These are phyloP conservation scores for Boletus subcaerulescens DNA, from an alignment of 768 basidiomycete species.

Conservation along the genomic window DNA sequence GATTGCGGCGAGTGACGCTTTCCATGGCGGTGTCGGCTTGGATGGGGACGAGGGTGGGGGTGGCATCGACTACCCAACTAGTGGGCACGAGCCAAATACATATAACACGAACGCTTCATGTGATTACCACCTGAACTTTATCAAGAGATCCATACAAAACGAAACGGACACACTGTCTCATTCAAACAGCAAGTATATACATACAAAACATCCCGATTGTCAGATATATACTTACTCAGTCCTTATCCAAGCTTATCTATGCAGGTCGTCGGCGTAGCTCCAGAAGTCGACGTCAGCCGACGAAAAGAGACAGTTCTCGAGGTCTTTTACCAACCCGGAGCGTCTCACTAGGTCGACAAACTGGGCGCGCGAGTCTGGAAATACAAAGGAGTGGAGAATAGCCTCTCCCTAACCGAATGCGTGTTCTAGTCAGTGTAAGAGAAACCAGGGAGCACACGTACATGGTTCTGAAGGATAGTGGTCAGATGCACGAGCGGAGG, in stretches of 20 bases:
- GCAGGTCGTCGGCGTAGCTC: slow-evolving; percentile 48
- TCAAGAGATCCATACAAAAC: too few species aligned
- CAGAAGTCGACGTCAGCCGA: slow-evolving; percentile 58
- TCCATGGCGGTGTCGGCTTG: background rate
- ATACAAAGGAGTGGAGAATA: slow-evolving; percentile 61
- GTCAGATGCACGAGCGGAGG: slow-evolving; percentile 44
- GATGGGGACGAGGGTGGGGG: background rate
- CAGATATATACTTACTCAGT: background rate
- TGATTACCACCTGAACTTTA: background rate
- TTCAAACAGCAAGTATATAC: background rate
- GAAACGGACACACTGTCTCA: too few species aligned
- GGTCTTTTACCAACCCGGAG: slow-evolving; percentile 40
- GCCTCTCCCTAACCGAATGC: slow-evolving; percentile 44
- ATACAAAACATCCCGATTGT: background rate
- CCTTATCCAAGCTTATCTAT: background rate
- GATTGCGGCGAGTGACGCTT: background rate
- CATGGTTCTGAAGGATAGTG: slow-evolving; percentile 55
- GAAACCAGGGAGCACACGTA: slow-evolving; percentile 36
- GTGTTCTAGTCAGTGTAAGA: slow-evolving; percentile 7
- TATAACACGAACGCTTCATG: slow-evolving; percentile 4
- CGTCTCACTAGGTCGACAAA: slow-evolving; percentile 55
- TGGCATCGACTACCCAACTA: background rate
- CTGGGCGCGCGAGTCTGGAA: slow-evolving; percentile 70
- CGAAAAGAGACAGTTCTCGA: slow-evolving; percentile 27
- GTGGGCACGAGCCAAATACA: background rate